A percentile compares a stretch with the other conserved stretches of the same genome.
These are phyloP conservation scores for Leccinum broughii DNA, from an alignment of 768 basidiomycete genomes.

Conservation along the genomic window DNA sequence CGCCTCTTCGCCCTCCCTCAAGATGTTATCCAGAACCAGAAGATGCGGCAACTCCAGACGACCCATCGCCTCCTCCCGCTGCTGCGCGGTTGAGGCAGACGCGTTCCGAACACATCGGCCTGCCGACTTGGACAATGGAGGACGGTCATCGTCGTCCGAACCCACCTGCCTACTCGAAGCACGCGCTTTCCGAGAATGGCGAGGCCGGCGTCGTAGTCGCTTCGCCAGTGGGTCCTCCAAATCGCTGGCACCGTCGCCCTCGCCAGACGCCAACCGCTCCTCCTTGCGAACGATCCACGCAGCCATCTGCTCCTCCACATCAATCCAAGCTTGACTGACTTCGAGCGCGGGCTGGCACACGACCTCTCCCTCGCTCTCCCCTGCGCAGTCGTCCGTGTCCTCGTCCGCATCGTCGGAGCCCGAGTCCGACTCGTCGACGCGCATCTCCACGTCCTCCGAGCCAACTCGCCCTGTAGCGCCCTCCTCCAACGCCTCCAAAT, in stretches of 20 bases:
- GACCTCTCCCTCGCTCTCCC: background rate
- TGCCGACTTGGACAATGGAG: background rate
- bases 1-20: conserved; percentile 33
- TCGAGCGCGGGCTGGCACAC: conserved; percentile 34
- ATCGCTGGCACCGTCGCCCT: background rate
- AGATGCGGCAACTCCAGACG: conserved; percentile 34
- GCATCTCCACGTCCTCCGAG: conserved; percentile 7
- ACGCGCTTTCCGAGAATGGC: background rate
- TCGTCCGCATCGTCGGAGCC: background rate
- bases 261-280: conserved; percentile 2
- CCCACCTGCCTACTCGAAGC: background rate
- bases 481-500: conserved; percentile 53
- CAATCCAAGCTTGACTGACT: conserved; percentile 38
- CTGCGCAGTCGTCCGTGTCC: background rate
- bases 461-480: conserved; percentile 20
- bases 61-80: conserved; percentile 30
- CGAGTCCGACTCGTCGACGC: background rate
- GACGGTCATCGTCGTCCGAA: background rate
- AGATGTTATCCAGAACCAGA: conserved; percentile 36
- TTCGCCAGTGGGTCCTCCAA: background rate
- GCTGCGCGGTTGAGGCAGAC: background rate
- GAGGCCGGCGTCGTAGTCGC: conserved; percentile 15
- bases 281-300: conserved; percentile 21
- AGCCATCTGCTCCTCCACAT: conserved; percentile 36
- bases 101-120: background rate